Percentiles rank a stretch among this genome's conserved stretches.
These are phyloP conservation scores for Flaveria linearis DNA, from an alignment of 129 eudicot genomes.

Conservation along the genomic window DNA sequence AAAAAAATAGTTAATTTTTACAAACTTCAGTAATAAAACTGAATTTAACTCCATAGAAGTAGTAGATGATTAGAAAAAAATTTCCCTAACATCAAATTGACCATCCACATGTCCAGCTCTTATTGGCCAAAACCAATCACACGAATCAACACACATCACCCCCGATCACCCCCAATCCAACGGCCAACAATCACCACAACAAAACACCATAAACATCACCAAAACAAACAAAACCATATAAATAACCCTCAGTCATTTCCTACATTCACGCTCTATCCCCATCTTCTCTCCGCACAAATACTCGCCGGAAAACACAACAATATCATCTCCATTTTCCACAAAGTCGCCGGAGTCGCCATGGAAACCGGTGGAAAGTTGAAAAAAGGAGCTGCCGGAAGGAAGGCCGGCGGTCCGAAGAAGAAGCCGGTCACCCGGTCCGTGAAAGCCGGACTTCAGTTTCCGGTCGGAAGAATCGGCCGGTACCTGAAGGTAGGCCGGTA, in stretches of 20 bases:
- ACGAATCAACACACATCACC: constrained; percentile 21
- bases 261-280: not conserved
- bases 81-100: not conserved
- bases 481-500: constrained; percentile 57
- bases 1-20: too few relatives aligned
- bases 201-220: constrained; percentile 5
- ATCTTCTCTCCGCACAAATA: not conserved
- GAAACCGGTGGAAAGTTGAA: constrained; percentile 43
- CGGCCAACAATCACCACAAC: not conserved
- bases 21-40: too few relatives aligned
- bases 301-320: not conserved
- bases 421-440: constrained; percentile 53
- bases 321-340: constrained; percentile 13
- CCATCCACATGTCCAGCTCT: not conserved
- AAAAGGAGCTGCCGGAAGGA: constrained; percentile 55
- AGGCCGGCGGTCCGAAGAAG: constrained; percentile 60
- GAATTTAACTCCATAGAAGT: too few relatives aligned
- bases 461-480: constrained; percentile 65
- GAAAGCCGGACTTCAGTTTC: constrained; percentile 68
- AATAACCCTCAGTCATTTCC: not conserved
- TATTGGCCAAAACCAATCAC: constrained; percentile 26
- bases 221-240: not conserved
- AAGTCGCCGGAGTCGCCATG: constrained; percentile 14
- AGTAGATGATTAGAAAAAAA: too few relatives aligned
- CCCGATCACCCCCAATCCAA: constrained; percentile 21